These are phyloP conservation scores for Stephanodiscus minutulus DNA, from an alignment of 108 stramenopile genomes.

Conservation along the genomic window DNA sequence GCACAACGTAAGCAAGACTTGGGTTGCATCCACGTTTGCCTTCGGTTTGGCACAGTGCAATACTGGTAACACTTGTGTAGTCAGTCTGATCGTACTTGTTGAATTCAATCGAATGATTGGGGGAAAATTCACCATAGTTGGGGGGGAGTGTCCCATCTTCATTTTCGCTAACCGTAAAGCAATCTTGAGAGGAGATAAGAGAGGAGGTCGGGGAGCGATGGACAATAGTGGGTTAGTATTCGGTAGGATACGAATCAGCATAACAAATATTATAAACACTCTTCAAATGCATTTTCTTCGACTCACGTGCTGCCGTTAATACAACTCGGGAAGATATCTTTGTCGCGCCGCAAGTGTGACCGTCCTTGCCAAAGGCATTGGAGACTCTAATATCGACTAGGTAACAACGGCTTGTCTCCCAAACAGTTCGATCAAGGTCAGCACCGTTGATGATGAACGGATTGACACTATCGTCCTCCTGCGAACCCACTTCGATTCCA, in stretches of 20 bases:
- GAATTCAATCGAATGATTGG: no score
- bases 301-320: slow-evolving; percentile 9
- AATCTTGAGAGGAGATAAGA: no score
- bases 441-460: background rate
- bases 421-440: background rate
- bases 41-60: background rate
- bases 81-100: no score
- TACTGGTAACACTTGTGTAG: no score
- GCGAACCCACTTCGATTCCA: no score
- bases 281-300: background rate
- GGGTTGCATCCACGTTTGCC: no score
- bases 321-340: background rate
- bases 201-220: no score
- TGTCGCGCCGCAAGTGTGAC: background rate
- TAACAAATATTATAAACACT: background rate
- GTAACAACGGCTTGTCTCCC: slow-evolving; percentile 1
- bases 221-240: background rate
- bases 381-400: background rate
- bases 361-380: background rate
- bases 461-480: no score
- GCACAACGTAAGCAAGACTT: background rate
- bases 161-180: no score
- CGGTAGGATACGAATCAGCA: background rate
- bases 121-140: no score
- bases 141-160: no score